Base-by-base conservation (phyloP, 2,329 filamentous ascomycete genomes). In the Sarocladium strictum region DNA sequence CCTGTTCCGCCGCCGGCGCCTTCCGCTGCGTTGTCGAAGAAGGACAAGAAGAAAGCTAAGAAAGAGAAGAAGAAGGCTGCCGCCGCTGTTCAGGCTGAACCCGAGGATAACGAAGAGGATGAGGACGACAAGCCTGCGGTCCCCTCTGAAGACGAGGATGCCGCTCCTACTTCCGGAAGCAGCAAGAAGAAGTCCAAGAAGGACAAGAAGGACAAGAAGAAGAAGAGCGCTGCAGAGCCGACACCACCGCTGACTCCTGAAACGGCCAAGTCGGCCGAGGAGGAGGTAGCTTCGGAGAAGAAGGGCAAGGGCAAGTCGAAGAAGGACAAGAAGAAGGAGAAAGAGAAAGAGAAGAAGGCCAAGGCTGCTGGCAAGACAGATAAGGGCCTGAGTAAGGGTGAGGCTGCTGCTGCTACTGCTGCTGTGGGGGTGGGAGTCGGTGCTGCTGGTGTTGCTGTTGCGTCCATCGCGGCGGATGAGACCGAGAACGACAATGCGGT, bases 301-400 rank as follows among this genome's bases (percentile, higher is more conserved):
- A 55, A 55, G 40, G 27, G 45, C 37, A 56, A 53, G 52, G 45
- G 54, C 5, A 53, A 58, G 29, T 53, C 55, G 51, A 61, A 58
- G 32, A 60, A 60, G 47, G 56, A 68, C 12, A 62, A 56, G 53
- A 62, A 61, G 54, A 62, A 61, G 49, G 53, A 53, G 37, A 58
- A 58, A 37, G 61, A 58, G 40, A 55, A 54, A 12, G 53, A 58
- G 12, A 58, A 56, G 53, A 58, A 59, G 50, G 50, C 52, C 3
- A 59, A 54, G 17, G 49, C 55, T 12, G 47, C 57, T n/a, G 53
- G 50, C 14, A 55, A 58, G 45, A 41, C 54, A 3, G 45, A 49
- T 7, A 53, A 54, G 32, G 51, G 27, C 3, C 53, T 52, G 9
- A 51, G 53, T 15, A 50, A 41, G n/a, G 55, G 17, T 12, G 35